Percentiles rank a stretch among this genome's conserved stretches.
phyloP scores from a whole-genome alignment of 331 rosid species.

The Spiraea crenata region DNA sequence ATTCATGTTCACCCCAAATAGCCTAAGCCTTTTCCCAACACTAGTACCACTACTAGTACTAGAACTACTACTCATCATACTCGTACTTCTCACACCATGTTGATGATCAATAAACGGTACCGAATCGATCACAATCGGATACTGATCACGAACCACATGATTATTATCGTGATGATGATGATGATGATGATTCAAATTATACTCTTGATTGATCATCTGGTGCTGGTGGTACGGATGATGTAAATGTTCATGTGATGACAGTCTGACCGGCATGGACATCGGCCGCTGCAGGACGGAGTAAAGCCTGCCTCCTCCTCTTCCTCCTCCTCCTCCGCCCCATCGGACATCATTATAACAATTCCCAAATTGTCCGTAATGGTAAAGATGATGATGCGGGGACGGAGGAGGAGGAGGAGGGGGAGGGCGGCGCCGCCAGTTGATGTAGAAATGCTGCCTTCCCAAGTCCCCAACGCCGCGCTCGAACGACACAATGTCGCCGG shows the following conservation, averaged over 20 bases:
- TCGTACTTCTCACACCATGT: not conserved
- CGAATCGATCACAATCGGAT: slow-evolving; percentile 57
- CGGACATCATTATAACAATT: slow-evolving; percentile 29
- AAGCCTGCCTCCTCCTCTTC: slow-evolving; percentile 23
- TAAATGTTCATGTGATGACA: slow-evolving; percentile 19
- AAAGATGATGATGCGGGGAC: not conserved
- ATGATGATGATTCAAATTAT: slow-evolving; percentile 14
- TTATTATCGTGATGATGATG: not conserved
- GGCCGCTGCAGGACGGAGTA: slow-evolving; percentile 39
- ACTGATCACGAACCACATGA: slow-evolving; percentile 19
- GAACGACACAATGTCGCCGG: slow-evolving; percentile 83
- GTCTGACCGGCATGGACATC: slow-evolving; percentile 22
- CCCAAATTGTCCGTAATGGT: slow-evolving; percentile 35
- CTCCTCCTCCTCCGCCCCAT: slow-evolving; percentile 49
- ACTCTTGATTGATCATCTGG: not conserved
- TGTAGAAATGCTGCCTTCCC: slow-evolving; percentile 42
- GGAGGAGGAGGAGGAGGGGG: slow-evolving; percentile 30
- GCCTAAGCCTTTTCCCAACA: slow-evolving; percentile 52
- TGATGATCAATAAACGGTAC: slow-evolving; percentile 38
- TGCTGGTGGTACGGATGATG: slow-evolving; percentile 30
- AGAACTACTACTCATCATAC: not conserved
- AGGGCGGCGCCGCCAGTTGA: slow-evolving; percentile 70
- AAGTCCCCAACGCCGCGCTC: slow-evolving; percentile 56
- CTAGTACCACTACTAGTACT: not conserved
- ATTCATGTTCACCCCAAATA: slow-evolving; percentile 92